These are phyloP conservation scores for Spizellomyces sp. DNA, from an alignment of 192 early-diverging fungal genomes.

Conservation along the genomic window DNA sequence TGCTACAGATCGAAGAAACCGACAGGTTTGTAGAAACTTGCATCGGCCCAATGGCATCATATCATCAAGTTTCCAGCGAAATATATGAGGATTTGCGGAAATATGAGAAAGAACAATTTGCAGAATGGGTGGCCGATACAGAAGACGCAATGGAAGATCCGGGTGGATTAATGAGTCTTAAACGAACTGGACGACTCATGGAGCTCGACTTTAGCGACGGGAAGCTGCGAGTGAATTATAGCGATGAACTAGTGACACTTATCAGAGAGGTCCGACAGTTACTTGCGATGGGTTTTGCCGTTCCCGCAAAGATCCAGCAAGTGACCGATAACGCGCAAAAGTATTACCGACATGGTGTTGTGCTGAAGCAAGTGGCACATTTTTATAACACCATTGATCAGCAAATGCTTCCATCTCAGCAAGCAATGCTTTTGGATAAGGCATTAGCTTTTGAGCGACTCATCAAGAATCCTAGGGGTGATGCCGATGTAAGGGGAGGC, in stretches of 20 bases:
- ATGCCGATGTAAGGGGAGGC: conserved; percentile 6
- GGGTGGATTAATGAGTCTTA: conserved; percentile 12
- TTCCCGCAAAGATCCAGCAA: conserved; percentile 49
- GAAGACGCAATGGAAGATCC: conserved; percentile 36
- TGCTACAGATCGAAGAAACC: conserved; percentile 45
- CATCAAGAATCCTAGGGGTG: conserved; percentile 43
- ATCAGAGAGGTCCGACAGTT: conserved; percentile 54
- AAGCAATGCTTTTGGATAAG: conserved; percentile 52
- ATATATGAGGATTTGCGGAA: conserved; percentile 40
- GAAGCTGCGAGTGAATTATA: conserved; percentile 52
- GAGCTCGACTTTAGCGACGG: conserved; percentile 53
- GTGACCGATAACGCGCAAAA: conserved; percentile 45
- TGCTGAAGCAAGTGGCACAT: conserved; percentile 61
- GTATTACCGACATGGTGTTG: conserved; percentile 55
- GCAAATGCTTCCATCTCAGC: conserved; percentile 61
- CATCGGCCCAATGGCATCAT: conserved; percentile 33
- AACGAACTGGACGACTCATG: conserved; percentile 46
- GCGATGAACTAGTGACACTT: conserved; percentile 48
- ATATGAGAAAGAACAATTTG: conserved; percentile 51
- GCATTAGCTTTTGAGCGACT: conserved; percentile 59
- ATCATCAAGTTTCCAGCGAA: conserved; percentile 27
- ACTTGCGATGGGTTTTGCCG: conserved; percentile 52
- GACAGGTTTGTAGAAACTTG: conserved; percentile 33
- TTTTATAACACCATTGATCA: conserved; percentile 68
- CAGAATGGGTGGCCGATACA: conserved; percentile 39